These are phyloP conservation scores for Calamus simplicifolius DNA, from an alignment of 176 grass and related monocot species.

Conservation along the genomic window DNA sequence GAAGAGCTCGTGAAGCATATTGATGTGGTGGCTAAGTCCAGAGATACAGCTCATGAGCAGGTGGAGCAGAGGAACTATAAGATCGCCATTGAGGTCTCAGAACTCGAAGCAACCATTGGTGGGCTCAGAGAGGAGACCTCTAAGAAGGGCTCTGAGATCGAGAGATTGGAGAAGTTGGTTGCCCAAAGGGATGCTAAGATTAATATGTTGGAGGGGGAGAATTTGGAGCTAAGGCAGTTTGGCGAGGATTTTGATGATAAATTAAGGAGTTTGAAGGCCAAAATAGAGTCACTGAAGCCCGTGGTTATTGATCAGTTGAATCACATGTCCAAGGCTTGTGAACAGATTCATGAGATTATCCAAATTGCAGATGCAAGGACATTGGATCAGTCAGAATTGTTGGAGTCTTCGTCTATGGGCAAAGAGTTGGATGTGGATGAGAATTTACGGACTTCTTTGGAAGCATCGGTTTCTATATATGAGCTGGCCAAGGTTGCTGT, in stretches of 20 bases:
- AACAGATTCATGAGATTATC: constrained; percentile 54
- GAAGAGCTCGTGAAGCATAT: constrained; percentile 77
- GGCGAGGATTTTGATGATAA: constrained; percentile 25
- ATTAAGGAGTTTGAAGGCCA: constrained; percentile 28
- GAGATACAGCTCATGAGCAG: constrained; percentile 50
- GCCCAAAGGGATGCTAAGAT: constrained; percentile 19
- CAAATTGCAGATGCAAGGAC: constrained; percentile 29
- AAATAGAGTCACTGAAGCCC: constrained; percentile 62
- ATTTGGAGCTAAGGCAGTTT: constrained; percentile 27
- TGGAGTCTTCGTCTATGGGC: constrained; percentile 60
- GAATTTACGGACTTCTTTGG: constrained; percentile 59
- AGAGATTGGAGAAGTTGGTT: constrained; percentile 42
- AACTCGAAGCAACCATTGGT: constrained; percentile 61
- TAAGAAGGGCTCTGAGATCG: constrained; percentile 31
- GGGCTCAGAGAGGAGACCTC: constrained; percentile 23
- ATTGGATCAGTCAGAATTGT: constrained; percentile 16
- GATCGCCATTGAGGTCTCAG: constrained; percentile 96
- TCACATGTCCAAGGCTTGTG: constrained; percentile 57
- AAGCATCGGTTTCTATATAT: constrained; percentile 44
- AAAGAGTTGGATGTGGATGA: constrained; percentile 58
- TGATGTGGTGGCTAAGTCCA: constrained; percentile 41
- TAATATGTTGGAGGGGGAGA: constrained; percentile 29
- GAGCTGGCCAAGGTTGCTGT: constrained; percentile 41
- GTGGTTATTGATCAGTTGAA: constrained; percentile 61
- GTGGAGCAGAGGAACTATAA: constrained; percentile 86